Evolutionary conservation across 495 filamentous ascomycete species (phyloP), one percentile per base, ranked within the genome.

Genomic region (Penicillium chermesinum): DNA sequence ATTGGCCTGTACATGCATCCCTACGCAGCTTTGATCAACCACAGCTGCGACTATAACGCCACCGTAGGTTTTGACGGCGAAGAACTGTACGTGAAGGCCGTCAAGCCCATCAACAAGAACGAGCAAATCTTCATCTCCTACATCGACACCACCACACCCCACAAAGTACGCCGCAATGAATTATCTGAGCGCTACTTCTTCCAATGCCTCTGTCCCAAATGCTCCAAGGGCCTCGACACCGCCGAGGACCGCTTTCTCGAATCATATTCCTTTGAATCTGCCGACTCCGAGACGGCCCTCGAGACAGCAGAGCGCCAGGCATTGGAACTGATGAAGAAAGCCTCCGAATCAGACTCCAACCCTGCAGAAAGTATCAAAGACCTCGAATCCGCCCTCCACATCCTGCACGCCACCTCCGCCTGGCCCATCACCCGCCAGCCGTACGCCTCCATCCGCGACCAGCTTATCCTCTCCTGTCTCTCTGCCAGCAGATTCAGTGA

Each of bases 51-150:
- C 30, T 82, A 82, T 21, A 90, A 87, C 49, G 72, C 80, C n/a
- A 69, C 77, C 12, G 71, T 86, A 25, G 72, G 79, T 12, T 84
- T 86, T 54, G 79, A 86, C 42, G 79, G 75, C 63, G 55, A 61
- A 22, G 58, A 66, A 5, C 52, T 76, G 14, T 71, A 54, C 35
- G 40, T 78, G 41, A 74, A 74, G 42, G 75, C 76, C 15, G 53
- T 77, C 14, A 48, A 59, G 2, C 60, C 64, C 14, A 80, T 84
- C 46, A 53, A 69, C 5, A 65, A 74, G 18, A 73, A 74, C 49
- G 73, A 79, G 12, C 84, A 91, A 60, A 67, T 90, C 34, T 79
- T 77, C 44, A 80, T 87, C 52, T 80, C 80, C 17, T 91, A 91
- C 58, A 66, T 84, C 46, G 85, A 88, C 59, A 67, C 69, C 15